These are phyloP conservation scores for Dionaea muscipula DNA, from an alignment of 179 eudicot species.

Conservation along the genomic window DNA sequence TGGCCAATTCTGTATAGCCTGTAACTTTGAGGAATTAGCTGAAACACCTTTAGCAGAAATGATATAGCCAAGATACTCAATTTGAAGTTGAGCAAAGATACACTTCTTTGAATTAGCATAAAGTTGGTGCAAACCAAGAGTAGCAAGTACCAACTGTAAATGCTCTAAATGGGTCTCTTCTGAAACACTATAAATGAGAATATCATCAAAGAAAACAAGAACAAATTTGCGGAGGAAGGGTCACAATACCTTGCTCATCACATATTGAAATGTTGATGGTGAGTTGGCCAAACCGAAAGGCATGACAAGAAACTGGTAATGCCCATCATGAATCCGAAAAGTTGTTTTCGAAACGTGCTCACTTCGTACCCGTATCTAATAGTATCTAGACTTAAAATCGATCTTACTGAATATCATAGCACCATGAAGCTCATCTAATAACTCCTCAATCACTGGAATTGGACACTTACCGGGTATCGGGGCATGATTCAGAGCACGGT, in stretches of 20 bases:
- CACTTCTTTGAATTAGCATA: background rate
- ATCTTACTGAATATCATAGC: background rate
- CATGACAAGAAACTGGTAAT: background rate
- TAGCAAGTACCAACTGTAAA: background rate
- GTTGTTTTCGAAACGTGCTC: background rate
- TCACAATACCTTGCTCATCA: background rate
- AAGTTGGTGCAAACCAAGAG: background rate
- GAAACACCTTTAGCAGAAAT: background rate
- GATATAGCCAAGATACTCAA: background rate
- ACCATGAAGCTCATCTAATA: background rate
- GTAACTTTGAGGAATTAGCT: background rate
- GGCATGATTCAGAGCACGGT: background rate
- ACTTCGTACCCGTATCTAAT: background rate
- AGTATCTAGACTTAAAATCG: conserved; percentile 1
- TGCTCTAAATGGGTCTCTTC: background rate
- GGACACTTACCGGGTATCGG: background rate
- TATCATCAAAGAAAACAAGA: too few species aligned
- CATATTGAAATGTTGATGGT: background rate
- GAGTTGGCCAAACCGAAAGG: background rate
- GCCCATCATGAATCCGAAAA: background rate
- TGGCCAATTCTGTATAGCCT: background rate
- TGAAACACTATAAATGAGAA: background rate
- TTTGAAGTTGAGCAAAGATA: background rate
- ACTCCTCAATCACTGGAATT: background rate
- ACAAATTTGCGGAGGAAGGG: background rate